phyloP scores from a whole-genome alignment of 108 stramenopile species.

The Cyclotella sp. region DNA sequence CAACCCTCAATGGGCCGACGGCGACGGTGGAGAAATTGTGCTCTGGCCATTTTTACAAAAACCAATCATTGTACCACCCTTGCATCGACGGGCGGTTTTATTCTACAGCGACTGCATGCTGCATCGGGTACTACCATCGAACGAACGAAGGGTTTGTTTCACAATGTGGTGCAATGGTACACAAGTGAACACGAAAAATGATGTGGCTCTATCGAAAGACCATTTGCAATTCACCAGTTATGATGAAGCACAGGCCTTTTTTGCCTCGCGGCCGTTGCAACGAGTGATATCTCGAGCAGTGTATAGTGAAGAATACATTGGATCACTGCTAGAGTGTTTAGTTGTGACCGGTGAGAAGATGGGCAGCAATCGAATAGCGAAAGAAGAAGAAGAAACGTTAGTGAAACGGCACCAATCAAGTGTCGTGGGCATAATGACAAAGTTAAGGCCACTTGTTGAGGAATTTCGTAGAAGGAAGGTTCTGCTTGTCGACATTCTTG shows the following conservation, averaged over 20 bases:
- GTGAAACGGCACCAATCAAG: conserved; percentile 34
- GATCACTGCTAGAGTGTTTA: conserved; percentile 35
- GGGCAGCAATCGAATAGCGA: not conserved
- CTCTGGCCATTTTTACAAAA: conserved; percentile 37
- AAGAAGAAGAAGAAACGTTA: conserved; percentile 19
- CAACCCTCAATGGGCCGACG: conserved; percentile 48
- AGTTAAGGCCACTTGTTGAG: conserved; percentile 40
- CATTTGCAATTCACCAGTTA: conserved; percentile 36
- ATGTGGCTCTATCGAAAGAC: conserved; percentile 29
- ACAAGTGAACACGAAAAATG: conserved; percentile 25
- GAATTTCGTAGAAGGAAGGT: conserved; percentile 37
- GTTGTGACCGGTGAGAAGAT: conserved; percentile 8
- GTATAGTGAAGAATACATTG: conserved; percentile 41
- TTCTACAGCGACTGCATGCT: conserved; percentile 44
- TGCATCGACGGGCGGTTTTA: conserved; percentile 44
- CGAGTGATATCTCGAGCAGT: conserved; percentile 44
- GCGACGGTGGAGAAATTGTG: conserved; percentile 49
- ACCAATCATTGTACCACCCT: conserved; percentile 21
- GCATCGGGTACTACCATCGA: conserved; percentile 41
- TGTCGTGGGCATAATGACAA: conserved; percentile 30
- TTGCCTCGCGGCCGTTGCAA: conserved; percentile 29
- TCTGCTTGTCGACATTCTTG: not conserved
- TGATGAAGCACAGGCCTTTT: conserved; percentile 41
- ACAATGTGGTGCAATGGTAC: conserved; percentile 34
- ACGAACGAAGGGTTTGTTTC: conserved; percentile 32